Evolutionary conservation across 179 eudicot species (phyloP).

Genomic region (Corrigiola litoralis): DNA sequence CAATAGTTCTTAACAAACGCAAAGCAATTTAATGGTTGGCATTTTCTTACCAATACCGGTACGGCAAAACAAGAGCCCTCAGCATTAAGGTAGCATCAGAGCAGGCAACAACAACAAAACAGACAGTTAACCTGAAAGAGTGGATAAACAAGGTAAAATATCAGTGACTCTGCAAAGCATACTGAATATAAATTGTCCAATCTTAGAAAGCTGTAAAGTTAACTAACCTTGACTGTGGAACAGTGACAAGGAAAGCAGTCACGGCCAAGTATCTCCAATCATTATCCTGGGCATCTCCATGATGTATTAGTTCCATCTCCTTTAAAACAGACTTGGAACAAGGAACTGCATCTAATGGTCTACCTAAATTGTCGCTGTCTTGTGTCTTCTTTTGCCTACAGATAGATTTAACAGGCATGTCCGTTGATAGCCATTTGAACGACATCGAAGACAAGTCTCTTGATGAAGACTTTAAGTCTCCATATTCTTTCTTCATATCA

Average conservation of each 20-base stretch:
- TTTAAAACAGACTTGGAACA: slow-evolving; percentile 14
- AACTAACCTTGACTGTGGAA: slow-evolving; percentile 54
- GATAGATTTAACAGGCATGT: slow-evolving; percentile 65
- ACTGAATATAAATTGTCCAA: slow-evolving; percentile 2
- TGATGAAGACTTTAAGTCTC: slow-evolving; percentile 20
- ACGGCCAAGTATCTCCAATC: slow-evolving; percentile 98
- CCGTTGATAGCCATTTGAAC: slow-evolving; percentile 90
- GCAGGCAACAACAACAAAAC: slow-evolving; percentile 81
- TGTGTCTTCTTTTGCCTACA: slow-evolving; percentile 32
- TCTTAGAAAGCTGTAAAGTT: not conserved
- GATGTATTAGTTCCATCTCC: slow-evolving; percentile 24
- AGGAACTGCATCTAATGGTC: slow-evolving; percentile 22
- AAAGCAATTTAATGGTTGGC: not conserved
- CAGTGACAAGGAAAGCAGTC: slow-evolving; percentile 77
- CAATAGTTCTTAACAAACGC: not conserved
- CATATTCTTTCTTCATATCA: slow-evolving; percentile 22
- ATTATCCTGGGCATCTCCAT: slow-evolving; percentile 53
- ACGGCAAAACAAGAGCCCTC: slow-evolving; percentile 91
- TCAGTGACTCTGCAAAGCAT: slow-evolving; percentile 8
- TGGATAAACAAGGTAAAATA: too few relatives aligned
- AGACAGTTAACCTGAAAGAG: slow-evolving; percentile 79
- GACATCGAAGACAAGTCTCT: slow-evolving; percentile 36
- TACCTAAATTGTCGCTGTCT: slow-evolving; percentile 21
- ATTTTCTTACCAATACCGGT: slow-evolving; percentile 66
- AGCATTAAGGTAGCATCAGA: slow-evolving; percentile 92